Base-by-base conservation (phyloP, 305 asterid genomes). In the Fraxinus angustifolia region DNA sequence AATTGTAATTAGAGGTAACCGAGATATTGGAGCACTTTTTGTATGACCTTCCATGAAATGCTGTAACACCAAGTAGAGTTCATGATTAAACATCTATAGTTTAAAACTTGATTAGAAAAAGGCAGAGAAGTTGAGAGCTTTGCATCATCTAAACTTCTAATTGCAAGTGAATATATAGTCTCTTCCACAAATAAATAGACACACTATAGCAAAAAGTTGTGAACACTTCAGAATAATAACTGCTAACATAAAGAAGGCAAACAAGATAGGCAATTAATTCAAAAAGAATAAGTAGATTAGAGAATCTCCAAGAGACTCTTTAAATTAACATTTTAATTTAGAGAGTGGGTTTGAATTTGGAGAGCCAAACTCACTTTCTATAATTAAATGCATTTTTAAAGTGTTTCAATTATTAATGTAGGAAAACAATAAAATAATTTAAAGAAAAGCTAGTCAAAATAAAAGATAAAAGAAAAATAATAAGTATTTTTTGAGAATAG, bases 41-140 rank as follows among this genome's bases (percentile, higher is more conserved):
- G 99, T 91, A 87, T 96, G 97, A 83, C 99, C 98, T 91, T 96
- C 98, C 99, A 96, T 94, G 88, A 96, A 96, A 93, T 96, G 98
- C 99, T 96, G 96, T 84, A 78, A 86, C 78, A 75, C 48, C 87
- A 90, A 83, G 82, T 82, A 85, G 83, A 81, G 84, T 65, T 79
- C 81, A 84, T 73, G 53, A 86, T 78, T 87, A 78, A 88, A 75
- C 33, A 81, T 76, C 81, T 45, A 83, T 26, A 75, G 79, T 70
- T 70, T 31, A 70, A 8, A 30, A 70, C 75, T 70, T 30, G 19
- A 21, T 70, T 12, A 65, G 58, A 65, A 65, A 65, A 79, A 86
- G 72, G 75, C 74, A 70, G 23, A 73, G 28, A 77, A 78, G 75
- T 62, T 68, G 35, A 30, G 40, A 70, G 12, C 75, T 70, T 67